Base-by-base conservation (phyloP, 768 basidiomycete genomes). In the Tulasnella sp. region DNA sequence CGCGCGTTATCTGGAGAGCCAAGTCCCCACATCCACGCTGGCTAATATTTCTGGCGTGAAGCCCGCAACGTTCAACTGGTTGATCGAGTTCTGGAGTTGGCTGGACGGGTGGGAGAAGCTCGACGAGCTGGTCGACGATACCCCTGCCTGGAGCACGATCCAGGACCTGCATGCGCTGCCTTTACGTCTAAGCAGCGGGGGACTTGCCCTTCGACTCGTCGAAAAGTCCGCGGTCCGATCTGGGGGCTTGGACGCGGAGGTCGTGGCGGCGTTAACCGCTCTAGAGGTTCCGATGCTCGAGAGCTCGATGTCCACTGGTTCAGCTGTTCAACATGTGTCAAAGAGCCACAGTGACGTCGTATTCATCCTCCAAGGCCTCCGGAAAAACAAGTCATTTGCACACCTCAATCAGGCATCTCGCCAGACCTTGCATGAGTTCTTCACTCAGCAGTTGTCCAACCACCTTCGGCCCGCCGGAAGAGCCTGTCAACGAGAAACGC, bases 31-130 rank as follows among this genome's bases (percentile, higher is more conserved):
- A 3, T 42, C 42, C 9, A 12, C 15, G 3, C 39, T 45, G 14
- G 45, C 71, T 14, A 22, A 40, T 15, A 40, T 45, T 19, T 75
- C 75, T 37, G 76, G 77, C 7, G 78, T 81, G 45, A 76, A 77
- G 11, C 72, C 37, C 5, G 68, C 78, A 12, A 45, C 25, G 7
- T 76, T 85, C 22, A 52, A 74, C 5, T 86, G 85, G 85, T 74
- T 87, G 19, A 79, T 81, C 0, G 70, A 73, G 1, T 87, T 87
- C 77, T 88, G 87, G 87, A 64, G 72, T 2, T 88, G 87, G 87
- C 71, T 86, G 68, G 79, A 78, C 6, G 75, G 40, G 0, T 86
- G 83, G 81, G 29, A 71, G 0, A 76, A 72, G 12, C 19, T 58
- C 22, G 71, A 25, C 2, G 38, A 42, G 36, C 39, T 40, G 36